These are phyloP conservation scores for Coffea canephora DNA, from an alignment of 257 asterid species.

Conservation along the genomic window DNA sequence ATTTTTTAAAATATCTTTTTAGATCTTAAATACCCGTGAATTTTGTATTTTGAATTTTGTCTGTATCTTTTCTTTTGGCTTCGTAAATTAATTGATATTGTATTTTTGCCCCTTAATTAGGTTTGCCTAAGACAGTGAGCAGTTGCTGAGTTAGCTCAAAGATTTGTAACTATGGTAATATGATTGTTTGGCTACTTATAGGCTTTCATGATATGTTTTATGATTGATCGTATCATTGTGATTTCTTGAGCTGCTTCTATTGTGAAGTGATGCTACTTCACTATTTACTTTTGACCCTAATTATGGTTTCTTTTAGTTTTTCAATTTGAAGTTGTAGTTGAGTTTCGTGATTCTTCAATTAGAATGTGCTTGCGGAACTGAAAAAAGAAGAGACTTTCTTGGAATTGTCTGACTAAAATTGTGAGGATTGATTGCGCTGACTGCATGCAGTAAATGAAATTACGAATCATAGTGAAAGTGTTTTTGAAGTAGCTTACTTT, in stretches of 20 bases:
- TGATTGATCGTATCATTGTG: neutral
- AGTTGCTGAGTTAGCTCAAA: neutral
- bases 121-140: slow-evolving; percentile 7
- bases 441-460: neutral
- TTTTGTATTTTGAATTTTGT: neutral
- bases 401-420: neutral
- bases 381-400: neutral
- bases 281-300: too few relatives aligned
- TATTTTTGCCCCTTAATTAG: neutral
- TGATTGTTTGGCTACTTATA: neutral
- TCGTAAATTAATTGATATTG: neutral
- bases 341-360: neutral
- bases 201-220: neutral
- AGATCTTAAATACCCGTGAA: slow-evolving; percentile 3
- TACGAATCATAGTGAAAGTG: neutral
- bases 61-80: neutral
- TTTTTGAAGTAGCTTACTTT: neutral
- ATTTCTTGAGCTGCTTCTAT: neutral
- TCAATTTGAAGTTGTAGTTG: neutral
- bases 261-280: neutral
- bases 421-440: neutral
- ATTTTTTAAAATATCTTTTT: neutral
- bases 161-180: slow-evolving; percentile 15
- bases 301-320: neutral
- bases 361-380: neutral